Percentiles rank a stretch among this genome's conserved stretches.
These are phyloP conservation scores for Miscanthus lutarioriparius DNA, from an alignment of 176 grass and related monocot genomes.

Conservation along the genomic window DNA sequence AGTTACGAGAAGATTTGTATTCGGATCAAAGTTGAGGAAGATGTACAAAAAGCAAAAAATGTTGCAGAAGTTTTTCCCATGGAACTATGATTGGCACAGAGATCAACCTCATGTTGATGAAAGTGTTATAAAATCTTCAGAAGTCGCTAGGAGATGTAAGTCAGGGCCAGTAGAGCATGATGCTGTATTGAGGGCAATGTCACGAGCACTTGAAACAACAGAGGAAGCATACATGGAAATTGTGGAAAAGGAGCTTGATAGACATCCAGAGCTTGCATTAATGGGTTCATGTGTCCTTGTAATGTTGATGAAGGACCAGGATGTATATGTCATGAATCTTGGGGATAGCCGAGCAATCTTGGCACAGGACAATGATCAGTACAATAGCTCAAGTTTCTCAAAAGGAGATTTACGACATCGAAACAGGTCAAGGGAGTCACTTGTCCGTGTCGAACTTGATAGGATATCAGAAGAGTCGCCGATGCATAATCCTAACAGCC, in stretches of 20 bases:
- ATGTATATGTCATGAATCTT: constrained; percentile 96
- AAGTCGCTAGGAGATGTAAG: constrained; percentile 70
- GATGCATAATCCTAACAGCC: constrained; percentile 72
- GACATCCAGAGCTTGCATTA: constrained; percentile 74
- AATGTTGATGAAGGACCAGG: constrained; percentile 97
- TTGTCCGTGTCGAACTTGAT: constrained; percentile 78
- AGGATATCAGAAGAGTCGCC: constrained; percentile 91
- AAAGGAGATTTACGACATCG: constrained; percentile 55
- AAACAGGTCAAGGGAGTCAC: constrained; percentile 80
- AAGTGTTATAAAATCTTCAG: constrained; percentile 42
- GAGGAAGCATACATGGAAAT: constrained; percentile 88
- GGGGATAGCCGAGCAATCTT: constrained; percentile 88
- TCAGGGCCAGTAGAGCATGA: constrained; percentile 84
- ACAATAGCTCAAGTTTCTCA: constrained; percentile 41
- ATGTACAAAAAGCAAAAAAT: constrained; percentile 85
- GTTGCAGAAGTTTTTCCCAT: constrained; percentile 74
- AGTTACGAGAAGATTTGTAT: constrained; percentile 41
- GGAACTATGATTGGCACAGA: constrained; percentile 93
- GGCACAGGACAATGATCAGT: constrained; percentile 75
- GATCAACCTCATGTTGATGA: constrained; percentile 67
- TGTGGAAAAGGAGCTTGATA: constrained; percentile 80
- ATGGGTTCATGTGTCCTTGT: constrained; percentile 94
- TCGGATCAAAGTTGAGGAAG: constrained; percentile 68
- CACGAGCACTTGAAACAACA: constrained; percentile 71
- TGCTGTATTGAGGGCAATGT: constrained; percentile 82